Conservation (phyloP, 139 green algal species). For the Tetratostichococcus sp. region DNA sequence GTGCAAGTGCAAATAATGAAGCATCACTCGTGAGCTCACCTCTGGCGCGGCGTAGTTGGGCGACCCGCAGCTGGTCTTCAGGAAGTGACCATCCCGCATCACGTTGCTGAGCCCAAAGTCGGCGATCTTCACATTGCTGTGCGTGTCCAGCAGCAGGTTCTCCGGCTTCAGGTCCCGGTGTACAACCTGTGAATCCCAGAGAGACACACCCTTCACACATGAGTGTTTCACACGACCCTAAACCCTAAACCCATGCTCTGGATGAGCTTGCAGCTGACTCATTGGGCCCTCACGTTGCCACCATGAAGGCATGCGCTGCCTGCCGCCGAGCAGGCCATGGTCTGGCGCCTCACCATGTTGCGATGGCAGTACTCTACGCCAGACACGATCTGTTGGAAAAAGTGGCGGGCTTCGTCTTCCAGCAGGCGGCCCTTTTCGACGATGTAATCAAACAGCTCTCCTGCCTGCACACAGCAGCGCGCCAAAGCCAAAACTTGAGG, state of each 20-base stretch:
- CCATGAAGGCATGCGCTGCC: too few species aligned
- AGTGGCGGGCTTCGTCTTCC: constrained; percentile 96
- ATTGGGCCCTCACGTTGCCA: too few species aligned
- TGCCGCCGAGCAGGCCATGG: too few species aligned
- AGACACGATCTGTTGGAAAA: constrained; percentile 97
- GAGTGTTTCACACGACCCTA: too few species aligned
- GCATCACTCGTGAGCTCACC: constrained; percentile 52
- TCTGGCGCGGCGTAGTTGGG: constrained; percentile 99
- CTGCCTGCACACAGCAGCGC: constrained; percentile 65
- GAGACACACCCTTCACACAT: too few species aligned
- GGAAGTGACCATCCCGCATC: constrained; percentile 98
- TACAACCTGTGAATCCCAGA: constrained; percentile 23
- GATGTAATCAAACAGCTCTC: constrained; percentile 99
- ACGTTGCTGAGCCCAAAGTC: constrained; percentile 98
- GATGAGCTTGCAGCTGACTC: too few species aligned
- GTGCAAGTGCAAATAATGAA: too few species aligned
- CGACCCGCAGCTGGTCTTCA: constrained; percentile 95
- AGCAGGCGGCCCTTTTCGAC: constrained; percentile 96
- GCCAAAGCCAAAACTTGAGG: too few species aligned
- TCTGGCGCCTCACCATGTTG: constrained; percentile 97
- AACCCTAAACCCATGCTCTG: too few species aligned
- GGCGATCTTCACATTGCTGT: constrained; percentile 90
- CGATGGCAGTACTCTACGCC: constrained; percentile 97
- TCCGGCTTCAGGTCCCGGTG: constrained; percentile 78
- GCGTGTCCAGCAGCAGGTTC: constrained; percentile 94